Evolutionary conservation across 2,329 filamentous ascomycete genomes (phyloP).

Genomic region (Metarhizium robertsii): DNA sequence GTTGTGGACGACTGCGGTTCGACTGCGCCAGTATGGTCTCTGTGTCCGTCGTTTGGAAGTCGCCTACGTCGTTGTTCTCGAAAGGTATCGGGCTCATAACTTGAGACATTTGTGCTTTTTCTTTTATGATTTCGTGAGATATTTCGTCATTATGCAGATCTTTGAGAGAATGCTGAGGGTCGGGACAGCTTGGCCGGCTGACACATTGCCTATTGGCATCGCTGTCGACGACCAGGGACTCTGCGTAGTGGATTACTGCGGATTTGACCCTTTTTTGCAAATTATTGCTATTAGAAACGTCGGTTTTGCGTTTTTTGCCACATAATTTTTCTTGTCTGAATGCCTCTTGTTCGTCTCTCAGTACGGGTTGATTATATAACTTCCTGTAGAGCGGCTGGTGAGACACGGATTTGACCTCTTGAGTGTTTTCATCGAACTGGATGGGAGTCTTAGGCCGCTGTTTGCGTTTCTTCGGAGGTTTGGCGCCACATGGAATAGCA

Average conservation of each 20-base stretch:
- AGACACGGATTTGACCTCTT: conserved; percentile 12
- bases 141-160: background rate
- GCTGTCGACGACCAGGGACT: background rate
- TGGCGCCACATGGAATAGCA: background rate
- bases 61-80: background rate
- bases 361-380: background rate
- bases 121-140: background rate
- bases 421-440: conserved; percentile 21
- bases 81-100: background rate
- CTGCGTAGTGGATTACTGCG: background rate
- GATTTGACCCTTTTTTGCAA: background rate
- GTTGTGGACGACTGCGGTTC: background rate
- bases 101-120: background rate
- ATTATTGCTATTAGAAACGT: background rate
- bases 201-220: background rate
- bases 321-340: background rate
- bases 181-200: background rate
- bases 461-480: conserved; percentile 15
- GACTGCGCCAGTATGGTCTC: background rate
- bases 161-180: background rate
- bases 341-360: background rate
- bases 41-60: background rate
- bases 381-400: conserved; percentile 1
- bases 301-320: background rate
- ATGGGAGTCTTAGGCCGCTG: conserved; percentile 25